A percentile compares a stretch with the other conserved stretches of the same genome.
Conservation (phyloP, 371 early-diverging fungal species). For the Haplosporangium sp. region DNA sequence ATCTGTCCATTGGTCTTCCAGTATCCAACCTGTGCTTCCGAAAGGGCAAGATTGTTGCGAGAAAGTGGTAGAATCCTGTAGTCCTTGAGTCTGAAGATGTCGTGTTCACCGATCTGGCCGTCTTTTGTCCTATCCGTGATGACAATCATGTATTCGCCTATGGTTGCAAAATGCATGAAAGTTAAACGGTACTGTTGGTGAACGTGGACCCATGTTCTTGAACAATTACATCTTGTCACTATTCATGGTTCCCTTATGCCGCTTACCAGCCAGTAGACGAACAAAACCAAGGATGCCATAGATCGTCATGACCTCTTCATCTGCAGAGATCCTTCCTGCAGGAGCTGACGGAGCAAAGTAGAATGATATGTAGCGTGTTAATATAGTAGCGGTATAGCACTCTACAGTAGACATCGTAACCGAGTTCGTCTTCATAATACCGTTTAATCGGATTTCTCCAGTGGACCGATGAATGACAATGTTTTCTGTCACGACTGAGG, state of each 20-base stretch:
- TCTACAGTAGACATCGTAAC: not conserved
- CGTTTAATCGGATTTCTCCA: slow-evolving; percentile 43
- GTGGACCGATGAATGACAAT: slow-evolving; percentile 47
- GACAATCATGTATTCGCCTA: slow-evolving; percentile 87
- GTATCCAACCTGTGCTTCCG: slow-evolving; percentile 61
- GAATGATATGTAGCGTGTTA: not conserved
- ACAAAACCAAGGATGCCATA: slow-evolving; percentile 84
- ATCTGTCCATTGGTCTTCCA: not conserved
- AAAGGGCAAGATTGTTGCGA: slow-evolving; percentile 58
- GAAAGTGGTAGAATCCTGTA: slow-evolving; percentile 80
- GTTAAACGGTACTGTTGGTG: not conserved
- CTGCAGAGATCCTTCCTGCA: slow-evolving; percentile 21
- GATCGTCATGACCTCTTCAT: slow-evolving; percentile 57
- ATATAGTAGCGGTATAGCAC: not conserved
- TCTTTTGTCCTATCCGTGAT: slow-evolving; percentile 81
- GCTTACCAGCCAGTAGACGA: slow-evolving; percentile 74
- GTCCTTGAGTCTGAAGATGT: slow-evolving; percentile 80
- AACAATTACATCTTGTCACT: not conserved
- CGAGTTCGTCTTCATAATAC: slow-evolving; percentile 8
- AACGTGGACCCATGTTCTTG: not conserved
- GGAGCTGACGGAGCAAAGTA: slow-evolving; percentile 8
- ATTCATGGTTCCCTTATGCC: no score
- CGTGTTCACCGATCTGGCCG: slow-evolving; percentile 72
- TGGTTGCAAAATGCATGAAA: not conserved
- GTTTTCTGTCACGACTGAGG: slow-evolving; percentile 49